phyloP scores from a whole-genome alignment of 2,329 filamentous ascomycete species.

The Lasiodiplodia citricola region DNA sequence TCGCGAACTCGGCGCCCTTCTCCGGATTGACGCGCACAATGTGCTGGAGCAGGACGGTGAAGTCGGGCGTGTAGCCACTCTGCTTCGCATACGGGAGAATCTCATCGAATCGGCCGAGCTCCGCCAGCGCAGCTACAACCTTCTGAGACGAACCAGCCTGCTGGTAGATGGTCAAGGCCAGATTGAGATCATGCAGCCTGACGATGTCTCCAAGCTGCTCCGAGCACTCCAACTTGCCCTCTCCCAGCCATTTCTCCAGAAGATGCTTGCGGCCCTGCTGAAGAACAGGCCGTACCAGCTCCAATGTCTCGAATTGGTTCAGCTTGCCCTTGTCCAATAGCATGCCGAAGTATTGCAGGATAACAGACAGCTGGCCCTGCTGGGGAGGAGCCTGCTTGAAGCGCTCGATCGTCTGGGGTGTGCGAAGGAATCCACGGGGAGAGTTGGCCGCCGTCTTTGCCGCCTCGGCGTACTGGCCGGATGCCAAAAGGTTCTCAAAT shows the following conservation, averaged over 20 bases:
- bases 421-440: constrained; percentile 92
- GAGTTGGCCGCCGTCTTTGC: constrained; percentile 97
- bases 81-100: constrained; percentile 90
- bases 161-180: constrained; percentile 88
- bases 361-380: constrained; percentile 87
- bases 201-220: constrained; percentile 96
- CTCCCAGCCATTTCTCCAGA: constrained; percentile 96
- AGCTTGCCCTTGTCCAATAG: constrained; percentile 92
- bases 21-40: constrained; percentile 91
- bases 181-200: constrained; percentile 82
- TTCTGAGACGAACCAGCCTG: constrained; percentile 91
- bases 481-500: constrained; percentile 84
- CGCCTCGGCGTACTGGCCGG: constrained; percentile 83
- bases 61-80: constrained; percentile 91
- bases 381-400: constrained; percentile 87
- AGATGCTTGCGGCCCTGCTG: constrained; percentile 94
- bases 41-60: constrained; percentile 87
- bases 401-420: constrained; percentile 90
- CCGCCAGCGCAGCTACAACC: constrained; percentile 91
- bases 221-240: constrained; percentile 94
- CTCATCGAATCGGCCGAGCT: constrained; percentile 95
- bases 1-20: constrained; percentile 93
- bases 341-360: constrained; percentile 97
- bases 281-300: constrained; percentile 90
- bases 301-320: constrained; percentile 91